Conservation (phyloP, 2,329 filamentous ascomycete species). For the Cladosporium sp. region DNA sequence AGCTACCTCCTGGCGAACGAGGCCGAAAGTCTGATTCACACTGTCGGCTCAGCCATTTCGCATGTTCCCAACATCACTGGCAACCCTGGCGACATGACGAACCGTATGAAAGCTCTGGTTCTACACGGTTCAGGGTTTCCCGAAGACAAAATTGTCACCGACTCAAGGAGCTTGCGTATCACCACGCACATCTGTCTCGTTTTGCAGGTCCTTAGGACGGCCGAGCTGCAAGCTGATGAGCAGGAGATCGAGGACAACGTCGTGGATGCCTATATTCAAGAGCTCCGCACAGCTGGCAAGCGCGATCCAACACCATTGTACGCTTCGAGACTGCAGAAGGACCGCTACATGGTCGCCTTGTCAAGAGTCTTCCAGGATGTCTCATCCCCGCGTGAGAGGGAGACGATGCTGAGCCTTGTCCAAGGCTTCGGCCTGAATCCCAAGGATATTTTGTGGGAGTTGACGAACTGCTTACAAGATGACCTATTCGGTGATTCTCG, state of each 20-base stretch:
- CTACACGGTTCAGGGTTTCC: constrained; percentile 13
- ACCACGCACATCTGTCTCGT: constrained; percentile 55
- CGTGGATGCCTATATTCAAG: constrained; percentile 74
- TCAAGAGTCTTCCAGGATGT: constrained; percentile 72
- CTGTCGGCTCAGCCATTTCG: constrained; percentile 39
- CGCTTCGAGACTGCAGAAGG: constrained; percentile 65
- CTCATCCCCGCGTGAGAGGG: constrained; percentile 57
- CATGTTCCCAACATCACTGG: constrained; percentile 28
- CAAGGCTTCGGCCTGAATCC: constrained; percentile 67
- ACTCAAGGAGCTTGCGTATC: constrained; percentile 40
- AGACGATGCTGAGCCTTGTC: constrained; percentile 67
- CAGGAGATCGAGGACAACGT: constrained; percentile 62
- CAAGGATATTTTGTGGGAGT: constrained; percentile 64
- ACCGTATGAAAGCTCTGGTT: constrained; percentile 15
- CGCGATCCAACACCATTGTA: constrained; percentile 81
- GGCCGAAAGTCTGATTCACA: constrained; percentile 37
- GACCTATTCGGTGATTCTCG: constrained; percentile 13
- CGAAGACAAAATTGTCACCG: constrained; percentile 31
- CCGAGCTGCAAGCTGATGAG: constrained; percentile 38
- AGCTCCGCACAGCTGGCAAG: constrained; percentile 64
- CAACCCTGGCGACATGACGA: constrained; percentile 20
- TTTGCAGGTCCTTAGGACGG: constrained; percentile 47
- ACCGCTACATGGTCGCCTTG: constrained; percentile 63
- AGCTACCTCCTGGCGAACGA: constrained; percentile 65
- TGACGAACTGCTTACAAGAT: constrained; percentile 41